phyloP scores from a whole-genome alignment of 192 early-diverging fungal species.

The Coemansia sp. region DNA sequence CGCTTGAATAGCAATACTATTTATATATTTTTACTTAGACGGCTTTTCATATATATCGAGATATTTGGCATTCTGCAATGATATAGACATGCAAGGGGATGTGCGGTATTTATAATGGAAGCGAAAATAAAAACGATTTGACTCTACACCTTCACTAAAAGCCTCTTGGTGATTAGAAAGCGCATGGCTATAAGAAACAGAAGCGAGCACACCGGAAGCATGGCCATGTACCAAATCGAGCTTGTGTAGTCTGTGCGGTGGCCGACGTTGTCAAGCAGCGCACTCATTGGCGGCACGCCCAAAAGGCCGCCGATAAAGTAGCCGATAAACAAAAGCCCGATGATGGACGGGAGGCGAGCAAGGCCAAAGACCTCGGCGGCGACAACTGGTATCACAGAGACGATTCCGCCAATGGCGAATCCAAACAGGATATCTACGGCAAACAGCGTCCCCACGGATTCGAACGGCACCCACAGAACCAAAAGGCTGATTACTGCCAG shows the following conservation, averaged over 20 bases:
- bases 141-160: too few relatives aligned
- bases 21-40: slow-evolving; percentile 7
- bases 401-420: slow-evolving; percentile 45
- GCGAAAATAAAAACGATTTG: slow-evolving; percentile 1
- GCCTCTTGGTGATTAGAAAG: slow-evolving; percentile 27
- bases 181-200: slow-evolving; percentile 37
- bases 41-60: background rate
- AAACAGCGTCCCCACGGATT: slow-evolving; percentile 29
- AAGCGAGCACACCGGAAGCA: slow-evolving; percentile 42
- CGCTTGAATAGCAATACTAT: background rate
- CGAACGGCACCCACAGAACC: slow-evolving; percentile 49
- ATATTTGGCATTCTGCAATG: too few relatives aligned
- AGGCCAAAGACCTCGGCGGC: slow-evolving; percentile 46
- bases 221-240: slow-evolving; percentile 48
- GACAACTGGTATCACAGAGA: slow-evolving; percentile 48
- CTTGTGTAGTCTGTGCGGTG: slow-evolving; percentile 45
- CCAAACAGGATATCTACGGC: slow-evolving; percentile 41
- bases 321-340: slow-evolving; percentile 45
- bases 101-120: too few relatives aligned
- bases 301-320: slow-evolving; percentile 46
- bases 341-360: slow-evolving; percentile 43
- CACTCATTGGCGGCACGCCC: slow-evolving; percentile 49
- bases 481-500: slow-evolving; percentile 33
- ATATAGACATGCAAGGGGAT: too few relatives aligned
- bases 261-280: slow-evolving; percentile 45